Conservation (phyloP, 352 stramenopile genomes). For the Phytophthora boehmeriae region DNA sequence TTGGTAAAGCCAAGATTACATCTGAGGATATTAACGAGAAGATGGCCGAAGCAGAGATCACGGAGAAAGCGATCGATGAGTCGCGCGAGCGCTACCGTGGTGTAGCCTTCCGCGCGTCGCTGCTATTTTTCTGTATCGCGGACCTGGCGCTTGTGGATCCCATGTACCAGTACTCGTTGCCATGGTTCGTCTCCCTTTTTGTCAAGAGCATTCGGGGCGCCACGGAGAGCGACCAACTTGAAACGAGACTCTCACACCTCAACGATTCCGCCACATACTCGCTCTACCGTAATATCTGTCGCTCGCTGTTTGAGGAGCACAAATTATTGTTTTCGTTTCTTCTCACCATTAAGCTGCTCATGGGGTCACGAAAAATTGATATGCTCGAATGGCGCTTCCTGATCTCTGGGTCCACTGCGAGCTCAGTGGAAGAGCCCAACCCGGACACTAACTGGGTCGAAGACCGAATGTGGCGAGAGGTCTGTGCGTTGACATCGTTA, state of each 20-base stretch:
- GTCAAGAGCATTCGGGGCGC: conserved; percentile 87
- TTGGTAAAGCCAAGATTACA: conserved; percentile 92
- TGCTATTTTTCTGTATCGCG: conserved; percentile 94
- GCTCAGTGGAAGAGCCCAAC: conserved; percentile 77
- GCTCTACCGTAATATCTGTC: conserved; percentile 94
- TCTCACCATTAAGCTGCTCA: conserved; percentile 87
- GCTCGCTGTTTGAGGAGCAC: conserved; percentile 94
- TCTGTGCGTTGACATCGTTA: conserved; percentile 75
- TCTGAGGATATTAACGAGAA: conserved; percentile 94
- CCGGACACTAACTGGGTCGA: conserved; percentile 71
- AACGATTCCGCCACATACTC: conserved; percentile 94
- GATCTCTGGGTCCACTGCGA: conserved; percentile 85
- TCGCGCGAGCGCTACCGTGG: conserved; percentile 89
- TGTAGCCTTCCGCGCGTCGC: conserved; percentile 88
- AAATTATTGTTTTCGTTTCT: conserved; percentile 95
- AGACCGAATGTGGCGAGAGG: conserved; percentile 76
- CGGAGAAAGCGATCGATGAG: conserved; percentile 92
- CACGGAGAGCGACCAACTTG: conserved; percentile 84
- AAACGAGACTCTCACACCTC: conserved; percentile 83
- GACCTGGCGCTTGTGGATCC: conserved; percentile 91
- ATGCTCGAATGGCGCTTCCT: conserved; percentile 93
- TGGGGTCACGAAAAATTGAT: conserved; percentile 83
- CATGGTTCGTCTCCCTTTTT: conserved; percentile 94
- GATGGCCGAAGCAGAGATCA: conserved; percentile 92
- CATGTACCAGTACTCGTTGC: conserved; percentile 95